Conservation (phyloP, 2,329 filamentous ascomycete genomes). For the Penicillium polonicum region DNA sequence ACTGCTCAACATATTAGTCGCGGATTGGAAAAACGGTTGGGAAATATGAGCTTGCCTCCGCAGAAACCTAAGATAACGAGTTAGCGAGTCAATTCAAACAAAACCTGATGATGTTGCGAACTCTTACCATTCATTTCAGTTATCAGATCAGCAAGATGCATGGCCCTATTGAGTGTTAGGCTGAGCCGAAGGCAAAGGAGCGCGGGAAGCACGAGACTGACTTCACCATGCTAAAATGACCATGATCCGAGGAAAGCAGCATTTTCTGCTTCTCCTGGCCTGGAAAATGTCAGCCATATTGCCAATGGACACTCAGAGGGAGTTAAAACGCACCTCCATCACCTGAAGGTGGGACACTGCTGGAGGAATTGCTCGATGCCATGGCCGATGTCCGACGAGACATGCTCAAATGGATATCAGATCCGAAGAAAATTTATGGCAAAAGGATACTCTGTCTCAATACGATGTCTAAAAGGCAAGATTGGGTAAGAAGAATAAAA, state of each 20-base stretch:
- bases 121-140: constrained; percentile 50
- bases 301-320: constrained; percentile 6
- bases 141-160: constrained; percentile 52
- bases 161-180: constrained; percentile 36
- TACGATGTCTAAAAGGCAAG: constrained; percentile 7
- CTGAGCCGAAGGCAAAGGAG: neutral
- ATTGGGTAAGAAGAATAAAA: constrained; percentile 16
- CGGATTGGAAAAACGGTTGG: constrained; percentile 4
- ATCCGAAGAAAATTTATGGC: constrained; percentile 7
- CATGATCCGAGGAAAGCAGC: constrained; percentile 48
- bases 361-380: constrained; percentile 34
- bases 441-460: constrained; percentile 2
- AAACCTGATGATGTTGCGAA: neutral
- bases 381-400: constrained; percentile 41
- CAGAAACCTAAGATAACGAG: constrained; percentile 43
- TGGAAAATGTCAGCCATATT: constrained; percentile 23
- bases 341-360: constrained; percentile 28
- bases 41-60: constrained; percentile 41
- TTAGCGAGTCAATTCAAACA: constrained; percentile 19
- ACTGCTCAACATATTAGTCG: constrained; percentile 47
- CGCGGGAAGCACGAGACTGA: constrained; percentile 26
- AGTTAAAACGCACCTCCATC: constrained; percentile 35
- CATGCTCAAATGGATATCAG: constrained; percentile 31
- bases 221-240: constrained; percentile 54
- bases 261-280: constrained; percentile 52